Conservation (phyloP, 257 asterid species). For the Gardenia jasminoides region DNA sequence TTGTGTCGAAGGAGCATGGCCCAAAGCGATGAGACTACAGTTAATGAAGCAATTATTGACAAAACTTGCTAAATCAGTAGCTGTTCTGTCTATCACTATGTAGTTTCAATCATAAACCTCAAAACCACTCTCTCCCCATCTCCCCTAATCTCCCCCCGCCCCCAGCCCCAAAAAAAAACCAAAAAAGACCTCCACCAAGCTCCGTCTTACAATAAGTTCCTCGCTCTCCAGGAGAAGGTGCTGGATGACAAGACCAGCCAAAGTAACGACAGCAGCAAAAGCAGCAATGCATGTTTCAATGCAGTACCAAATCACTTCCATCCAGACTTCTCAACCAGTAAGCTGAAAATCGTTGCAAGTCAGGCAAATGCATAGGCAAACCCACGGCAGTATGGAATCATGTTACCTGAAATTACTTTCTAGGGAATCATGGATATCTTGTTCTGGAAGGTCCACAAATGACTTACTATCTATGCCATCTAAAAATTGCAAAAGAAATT, state of each 20-base stretch:
- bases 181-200: background rate
- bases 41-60: background rate
- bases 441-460: no score
- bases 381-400: background rate
- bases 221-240: background rate
- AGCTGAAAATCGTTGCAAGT: slow-evolving; percentile 8
- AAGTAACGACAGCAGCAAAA: background rate
- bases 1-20: no score
- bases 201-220: background rate
- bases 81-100: background rate
- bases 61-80: background rate
- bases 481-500: no score
- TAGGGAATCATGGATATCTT: no score
- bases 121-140: background rate
- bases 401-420: no score
- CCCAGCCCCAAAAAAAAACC: background rate
- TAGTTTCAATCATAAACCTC: background rate
- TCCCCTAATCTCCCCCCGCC: background rate
- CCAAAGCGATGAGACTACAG: background rate
- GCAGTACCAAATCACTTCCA: background rate
- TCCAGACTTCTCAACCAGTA: slow-evolving; percentile 5
- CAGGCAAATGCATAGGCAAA: background rate
- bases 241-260: background rate
- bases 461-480: no score
- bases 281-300: background rate